phyloP scores from a whole-genome alignment of 441 rosid genomes.

The Euphorbia schlechtendalii region DNA sequence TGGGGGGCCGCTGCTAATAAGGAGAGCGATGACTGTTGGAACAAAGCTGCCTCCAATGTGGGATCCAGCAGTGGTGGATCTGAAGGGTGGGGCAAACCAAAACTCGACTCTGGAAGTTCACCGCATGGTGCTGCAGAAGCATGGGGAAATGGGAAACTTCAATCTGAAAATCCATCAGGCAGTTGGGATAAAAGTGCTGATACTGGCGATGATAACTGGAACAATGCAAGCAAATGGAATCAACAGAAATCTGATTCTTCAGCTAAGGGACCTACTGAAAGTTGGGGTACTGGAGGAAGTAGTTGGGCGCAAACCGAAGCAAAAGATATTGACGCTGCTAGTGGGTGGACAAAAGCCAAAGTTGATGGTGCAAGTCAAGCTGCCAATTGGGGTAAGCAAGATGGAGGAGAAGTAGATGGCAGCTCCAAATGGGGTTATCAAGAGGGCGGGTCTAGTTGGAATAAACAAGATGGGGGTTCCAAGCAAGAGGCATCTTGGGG shows the following conservation, averaged over 20 bases:
- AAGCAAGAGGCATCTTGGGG: constrained; percentile 29
- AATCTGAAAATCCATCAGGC: constrained; percentile 14
- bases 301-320: constrained; percentile 21
- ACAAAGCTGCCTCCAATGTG: constrained; percentile 32
- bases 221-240: constrained; percentile 13
- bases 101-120: constrained; percentile 20
- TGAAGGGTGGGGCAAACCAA: constrained; percentile 45
- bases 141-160: constrained; percentile 28
- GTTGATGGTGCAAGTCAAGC: constrained; percentile 19
- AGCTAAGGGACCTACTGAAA: constrained; percentile 14
- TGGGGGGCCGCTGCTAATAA: constrained; percentile 41
- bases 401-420: background rate
- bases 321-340: constrained; percentile 18
- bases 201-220: constrained; percentile 12
- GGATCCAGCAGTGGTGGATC: constrained; percentile 28
- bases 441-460: constrained; percentile 20
- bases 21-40: constrained; percentile 44
- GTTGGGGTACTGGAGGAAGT: constrained; percentile 18
- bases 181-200: constrained; percentile 20
- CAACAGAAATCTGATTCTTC: constrained; percentile 14
- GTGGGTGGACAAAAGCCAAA: constrained; percentile 28
- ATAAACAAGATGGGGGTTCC: constrained; percentile 17
- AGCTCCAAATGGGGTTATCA: constrained; percentile 27
- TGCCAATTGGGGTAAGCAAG: constrained; percentile 7
- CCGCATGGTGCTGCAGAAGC: constrained; percentile 20